Evolutionary conservation across 164 flowering plant species (phyloP), one percentile per base, ranked within the genome.

Genomic region (Santalum album): DNA sequence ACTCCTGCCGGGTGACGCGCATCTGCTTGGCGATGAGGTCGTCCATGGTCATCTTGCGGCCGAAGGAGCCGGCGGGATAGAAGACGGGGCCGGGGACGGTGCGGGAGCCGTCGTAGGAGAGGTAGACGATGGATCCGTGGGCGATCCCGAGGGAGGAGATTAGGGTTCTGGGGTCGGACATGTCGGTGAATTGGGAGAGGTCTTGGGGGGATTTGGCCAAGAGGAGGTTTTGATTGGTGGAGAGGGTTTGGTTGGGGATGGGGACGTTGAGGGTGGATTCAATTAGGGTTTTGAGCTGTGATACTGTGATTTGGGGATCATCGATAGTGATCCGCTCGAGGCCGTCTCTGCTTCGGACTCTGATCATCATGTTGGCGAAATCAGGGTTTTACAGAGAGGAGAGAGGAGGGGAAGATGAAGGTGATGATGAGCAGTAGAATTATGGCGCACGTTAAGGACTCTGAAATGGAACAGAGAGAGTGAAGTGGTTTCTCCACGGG

Each of bases 31-130:
- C 92, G 48, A 91, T 88, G 23, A 91, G 68, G 49, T 91, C 98
- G 57, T 88, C 92, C 84, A 91, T 80, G 24, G 95, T 91, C 96
- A 91, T 91, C 82, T 80, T 91, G 55, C 74, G 71, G 22, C 96
- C 96, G 54, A 91, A 91, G 3, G 87, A 79, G 0, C 95, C 95
- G 7, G 90, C 75, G 0, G 87, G 87, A 43, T 26, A 42, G 63
- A 79, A 46, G 5, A 66, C 51, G 20, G 95, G 84, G 23, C 86
- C 85, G 3, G 76, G 55, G 27, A 88, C 72, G 32, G 74, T 67
- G 53, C 98, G 83, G 57, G 80, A 84, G 24, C 94, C 90, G 3
- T 81, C 84, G 65, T 90, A 85, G 56, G 78, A 62, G 20, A 90
- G 74, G 58, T 69, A 86, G 29, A 87, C 58, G 10, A 91, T 67